Conservation (phyloP, 176 grass and related monocot species). For the Carex pumila region DNA sequence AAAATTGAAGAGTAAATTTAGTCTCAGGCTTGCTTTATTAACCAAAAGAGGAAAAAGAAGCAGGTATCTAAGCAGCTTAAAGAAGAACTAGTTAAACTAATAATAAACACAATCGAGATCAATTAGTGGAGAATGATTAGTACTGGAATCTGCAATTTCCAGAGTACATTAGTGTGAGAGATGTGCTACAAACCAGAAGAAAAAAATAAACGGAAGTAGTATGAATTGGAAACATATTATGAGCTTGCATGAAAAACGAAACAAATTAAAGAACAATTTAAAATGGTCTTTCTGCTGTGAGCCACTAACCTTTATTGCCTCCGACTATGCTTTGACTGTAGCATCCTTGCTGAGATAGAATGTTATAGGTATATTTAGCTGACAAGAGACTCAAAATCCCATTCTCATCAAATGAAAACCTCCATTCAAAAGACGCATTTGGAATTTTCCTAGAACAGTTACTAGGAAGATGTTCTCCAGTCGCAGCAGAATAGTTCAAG, state of each 20-base stretch:
- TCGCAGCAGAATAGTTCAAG: neutral
- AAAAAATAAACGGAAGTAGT: neutral
- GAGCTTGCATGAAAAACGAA: neutral
- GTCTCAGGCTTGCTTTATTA: too few relatives aligned
- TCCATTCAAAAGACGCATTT: constrained; percentile 3
- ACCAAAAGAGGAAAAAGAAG: too few relatives aligned
- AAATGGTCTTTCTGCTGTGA: neutral
- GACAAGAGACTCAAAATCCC: too few relatives aligned
- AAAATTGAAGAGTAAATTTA: too few relatives aligned
- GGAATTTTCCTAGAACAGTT: neutral
- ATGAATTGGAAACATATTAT: neutral
- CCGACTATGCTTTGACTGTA: neutral
- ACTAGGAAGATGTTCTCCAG: neutral
- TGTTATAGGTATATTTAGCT: neutral
- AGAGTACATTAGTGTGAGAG: neutral
- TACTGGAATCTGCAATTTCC: neutral
- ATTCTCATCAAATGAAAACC: neutral
- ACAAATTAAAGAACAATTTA: neutral
- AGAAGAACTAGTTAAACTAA: too few relatives aligned
- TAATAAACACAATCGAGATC: too few relatives aligned
- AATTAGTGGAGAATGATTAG: neutral
- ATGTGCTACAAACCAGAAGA: neutral
- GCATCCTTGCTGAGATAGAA: neutral
- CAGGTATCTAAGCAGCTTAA: too few relatives aligned
- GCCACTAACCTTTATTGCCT: neutral